Evolutionary conservation across 495 filamentous ascomycete species (phyloP).

Genomic region (Penicillium goetzii): DNA sequence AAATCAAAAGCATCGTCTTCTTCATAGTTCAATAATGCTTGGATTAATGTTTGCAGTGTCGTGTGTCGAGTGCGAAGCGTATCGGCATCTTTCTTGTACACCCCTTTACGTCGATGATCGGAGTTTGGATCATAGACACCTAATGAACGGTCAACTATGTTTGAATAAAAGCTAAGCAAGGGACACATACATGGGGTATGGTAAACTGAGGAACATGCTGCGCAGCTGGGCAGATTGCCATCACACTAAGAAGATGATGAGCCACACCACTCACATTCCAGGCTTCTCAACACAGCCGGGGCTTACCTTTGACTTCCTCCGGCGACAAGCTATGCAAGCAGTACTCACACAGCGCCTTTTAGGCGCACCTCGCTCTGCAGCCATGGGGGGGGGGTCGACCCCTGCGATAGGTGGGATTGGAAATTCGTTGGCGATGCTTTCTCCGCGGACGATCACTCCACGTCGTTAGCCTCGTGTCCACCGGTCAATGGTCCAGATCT

Average conservation of each 20-base stretch:
- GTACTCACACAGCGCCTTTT: conserved; percentile 93
- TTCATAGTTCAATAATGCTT: conserved; percentile 86
- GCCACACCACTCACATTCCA: neutral
- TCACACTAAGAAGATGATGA: conserved; percentile 66
- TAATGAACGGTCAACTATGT: conserved; percentile 17
- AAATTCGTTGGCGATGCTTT: conserved; percentile 21
- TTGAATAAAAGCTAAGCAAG: neutral
- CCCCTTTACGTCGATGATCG: conserved; percentile 93
- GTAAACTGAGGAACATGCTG: conserved; percentile 93
- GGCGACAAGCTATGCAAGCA: conserved; percentile 90
- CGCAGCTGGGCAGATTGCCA: conserved; percentile 88
- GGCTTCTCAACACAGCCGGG: neutral
- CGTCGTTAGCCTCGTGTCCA: conserved; percentile 37
- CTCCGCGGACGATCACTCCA: conserved; percentile 32
- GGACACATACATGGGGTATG: conserved; percentile 64
- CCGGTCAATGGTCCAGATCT: conserved; percentile 33
- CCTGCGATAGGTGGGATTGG: conserved; percentile 20
- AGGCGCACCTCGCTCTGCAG: conserved; percentile 41
- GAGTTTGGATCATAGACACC: conserved; percentile 93
- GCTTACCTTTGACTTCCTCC: conserved; percentile 79
- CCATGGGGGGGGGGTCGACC: conserved; percentile 29
- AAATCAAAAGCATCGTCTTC: conserved; percentile 80
- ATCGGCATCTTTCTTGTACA: conserved; percentile 94
- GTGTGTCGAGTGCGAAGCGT: conserved; percentile 83
- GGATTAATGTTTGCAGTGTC: conserved; percentile 87